A percentile compares a stretch with the other conserved stretches of the same genome.
Evolutionary conservation across 2,329 filamentous ascomycete genomes (phyloP).

Genomic region (Cadophora gregata): DNA sequence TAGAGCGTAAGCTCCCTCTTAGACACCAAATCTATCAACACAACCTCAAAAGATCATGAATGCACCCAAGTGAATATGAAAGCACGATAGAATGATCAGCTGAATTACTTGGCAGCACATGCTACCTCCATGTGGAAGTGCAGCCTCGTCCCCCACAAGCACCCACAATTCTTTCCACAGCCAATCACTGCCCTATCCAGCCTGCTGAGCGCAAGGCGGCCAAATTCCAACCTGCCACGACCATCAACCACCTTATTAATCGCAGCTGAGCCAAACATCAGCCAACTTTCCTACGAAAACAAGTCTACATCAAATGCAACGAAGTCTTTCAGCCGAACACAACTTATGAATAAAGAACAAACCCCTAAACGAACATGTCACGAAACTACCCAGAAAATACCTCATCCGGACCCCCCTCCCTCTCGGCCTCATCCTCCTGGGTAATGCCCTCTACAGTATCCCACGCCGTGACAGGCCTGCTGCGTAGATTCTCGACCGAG

Average conservation of each 20-base stretch:
- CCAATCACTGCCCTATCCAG: neutral
- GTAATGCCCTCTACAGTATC: conserved; percentile 53
- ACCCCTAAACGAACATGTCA: neutral
- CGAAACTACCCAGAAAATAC: conserved; percentile 10
- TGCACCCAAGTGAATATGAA: neutral
- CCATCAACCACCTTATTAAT: conserved; percentile 6
- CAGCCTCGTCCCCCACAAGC: conserved; percentile 11
- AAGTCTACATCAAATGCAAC: neutral
- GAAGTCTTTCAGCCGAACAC: neutral
- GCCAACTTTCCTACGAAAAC: neutral
- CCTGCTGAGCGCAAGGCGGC: neutral
- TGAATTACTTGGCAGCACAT: neutral
- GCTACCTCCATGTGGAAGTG: neutral
- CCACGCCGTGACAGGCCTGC: conserved; percentile 65
- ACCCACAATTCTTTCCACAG: neutral
- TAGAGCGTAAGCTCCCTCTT: neutral
- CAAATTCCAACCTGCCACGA: neutral
- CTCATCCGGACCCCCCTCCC: conserved; percentile 43
- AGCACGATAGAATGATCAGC: neutral
- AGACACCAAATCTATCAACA: neutral
- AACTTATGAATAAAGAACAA: neutral
- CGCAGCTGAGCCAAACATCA: neutral
- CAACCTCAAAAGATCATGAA: neutral
- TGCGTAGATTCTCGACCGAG: conserved; percentile 69
- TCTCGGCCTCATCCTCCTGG: conserved; percentile 49